Conservation (phyloP, 176 grass and related monocot species). For the Carex pumila region DNA sequence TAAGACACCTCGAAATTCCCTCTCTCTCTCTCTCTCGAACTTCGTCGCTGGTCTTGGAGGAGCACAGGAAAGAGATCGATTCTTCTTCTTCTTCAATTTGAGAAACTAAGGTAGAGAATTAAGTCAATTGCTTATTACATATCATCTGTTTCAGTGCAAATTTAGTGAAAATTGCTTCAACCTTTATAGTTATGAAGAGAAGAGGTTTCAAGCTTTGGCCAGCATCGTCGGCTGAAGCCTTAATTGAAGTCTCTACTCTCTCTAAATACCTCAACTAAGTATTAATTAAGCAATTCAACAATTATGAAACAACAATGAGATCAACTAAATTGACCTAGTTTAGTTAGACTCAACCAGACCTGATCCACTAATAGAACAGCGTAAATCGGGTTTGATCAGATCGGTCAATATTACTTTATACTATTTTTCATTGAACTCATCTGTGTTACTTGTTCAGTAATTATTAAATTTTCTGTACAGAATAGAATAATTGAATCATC, state of each 20-base stretch:
- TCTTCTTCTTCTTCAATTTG: not conserved
- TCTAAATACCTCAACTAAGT: not conserved
- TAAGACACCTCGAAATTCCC: not conserved
- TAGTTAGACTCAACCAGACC: not conserved
- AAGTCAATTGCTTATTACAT: not conserved
- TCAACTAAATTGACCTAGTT: not conserved
- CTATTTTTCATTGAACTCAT: not conserved
- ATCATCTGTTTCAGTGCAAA: not conserved
- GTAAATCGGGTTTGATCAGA: not conserved
- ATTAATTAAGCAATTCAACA: not conserved
- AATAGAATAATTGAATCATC: not conserved
- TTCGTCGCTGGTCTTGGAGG: not conserved
- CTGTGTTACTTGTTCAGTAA: not conserved
- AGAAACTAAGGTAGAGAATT: not conserved
- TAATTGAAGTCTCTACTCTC: not conserved
- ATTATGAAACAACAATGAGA: not conserved
- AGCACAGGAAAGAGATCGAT: slow-evolving; percentile 4
- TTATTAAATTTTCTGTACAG: not conserved
- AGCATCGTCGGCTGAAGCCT: not conserved
- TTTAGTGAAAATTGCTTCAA: not conserved
- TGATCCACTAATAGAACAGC: not conserved
- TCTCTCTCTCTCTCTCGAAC: not conserved
- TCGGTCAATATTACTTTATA: not conserved
- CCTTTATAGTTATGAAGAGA: not conserved
- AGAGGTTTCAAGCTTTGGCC: not conserved